Conservation (phyloP, 1,284 basidiomycete genomes). For the Dichomitus squalens region DNA sequence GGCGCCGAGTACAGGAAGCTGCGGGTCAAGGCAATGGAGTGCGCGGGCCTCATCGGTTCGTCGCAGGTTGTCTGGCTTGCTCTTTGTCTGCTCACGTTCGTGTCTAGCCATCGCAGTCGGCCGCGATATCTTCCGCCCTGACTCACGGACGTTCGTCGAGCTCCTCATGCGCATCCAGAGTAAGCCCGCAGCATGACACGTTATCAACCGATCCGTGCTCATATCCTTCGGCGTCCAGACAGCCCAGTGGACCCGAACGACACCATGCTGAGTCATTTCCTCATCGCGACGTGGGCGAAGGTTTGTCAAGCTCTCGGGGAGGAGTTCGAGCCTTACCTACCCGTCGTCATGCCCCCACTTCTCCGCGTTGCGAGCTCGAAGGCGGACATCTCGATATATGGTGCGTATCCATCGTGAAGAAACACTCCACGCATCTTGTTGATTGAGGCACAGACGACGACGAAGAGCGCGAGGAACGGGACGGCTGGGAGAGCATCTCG, state of each 20-base stretch:
- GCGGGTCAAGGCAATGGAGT: slow-evolving; percentile 83
- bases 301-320: slow-evolving; percentile 79
- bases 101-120: slow-evolving; percentile 78
- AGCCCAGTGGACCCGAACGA: slow-evolving; percentile 65
- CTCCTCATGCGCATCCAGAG: slow-evolving; percentile 80
- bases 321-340: slow-evolving; percentile 84
- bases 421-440: background rate
- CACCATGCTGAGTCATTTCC: slow-evolving; percentile 66
- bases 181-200: slow-evolving; percentile 33
- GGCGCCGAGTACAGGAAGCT: slow-evolving; percentile 66
- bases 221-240: slow-evolving; percentile 41
- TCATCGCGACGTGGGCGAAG: slow-evolving; percentile 82
- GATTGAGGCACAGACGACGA: slow-evolving; percentile 47
- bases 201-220: background rate
- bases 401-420: slow-evolving; percentile 40
- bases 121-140: slow-evolving; percentile 72
- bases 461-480: slow-evolving; percentile 54
- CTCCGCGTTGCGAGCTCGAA: slow-evolving; percentile 78
- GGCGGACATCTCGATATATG: slow-evolving; percentile 76
- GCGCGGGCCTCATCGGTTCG: slow-evolving; percentile 77
- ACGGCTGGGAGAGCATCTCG: slow-evolving; percentile 77
- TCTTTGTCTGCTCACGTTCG: background rate
- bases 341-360: slow-evolving; percentile 78
- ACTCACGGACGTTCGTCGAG: slow-evolving; percentile 73
- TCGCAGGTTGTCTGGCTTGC: slow-evolving; percentile 4